Evolutionary conservation across 2,329 filamentous ascomycete species (phyloP).

Genomic region (Fusarium burgessii): DNA sequence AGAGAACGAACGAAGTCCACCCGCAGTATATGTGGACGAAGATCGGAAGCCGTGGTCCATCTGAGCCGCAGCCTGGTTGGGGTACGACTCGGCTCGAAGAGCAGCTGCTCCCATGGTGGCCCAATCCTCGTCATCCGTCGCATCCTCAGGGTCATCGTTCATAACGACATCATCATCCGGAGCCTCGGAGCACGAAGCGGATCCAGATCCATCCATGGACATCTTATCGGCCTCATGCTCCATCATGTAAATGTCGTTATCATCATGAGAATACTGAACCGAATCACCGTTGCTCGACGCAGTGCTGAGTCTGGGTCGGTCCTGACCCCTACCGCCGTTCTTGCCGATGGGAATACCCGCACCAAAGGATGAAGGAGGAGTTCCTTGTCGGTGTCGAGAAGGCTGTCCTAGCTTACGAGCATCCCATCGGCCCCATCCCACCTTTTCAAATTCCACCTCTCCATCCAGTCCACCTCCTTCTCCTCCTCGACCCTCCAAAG

Average conservation of each 20-base stretch:
- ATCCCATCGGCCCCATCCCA: constrained; percentile 97
- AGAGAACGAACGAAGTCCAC: constrained; percentile 63
- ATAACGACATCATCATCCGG: constrained; percentile 74
- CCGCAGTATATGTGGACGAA: constrained; percentile 62
- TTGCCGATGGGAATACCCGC: constrained; percentile 69
- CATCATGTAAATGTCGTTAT: constrained; percentile 73
- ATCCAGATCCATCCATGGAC: constrained; percentile 80
- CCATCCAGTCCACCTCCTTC: constrained; percentile 72
- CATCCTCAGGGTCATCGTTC: constrained; percentile 83
- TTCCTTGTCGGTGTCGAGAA: constrained; percentile 58
- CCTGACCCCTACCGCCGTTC: constrained; percentile 56
- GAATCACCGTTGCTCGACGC: constrained; percentile 77
- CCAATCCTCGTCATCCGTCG: constrained; percentile 98
- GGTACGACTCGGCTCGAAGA: constrained; percentile 76
- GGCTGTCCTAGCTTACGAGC: constrained; percentile 79
- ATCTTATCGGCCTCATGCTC: constrained; percentile 95
- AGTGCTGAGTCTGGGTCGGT: constrained; percentile 62
- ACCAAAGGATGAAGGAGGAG: constrained; percentile 57
- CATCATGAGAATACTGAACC: constrained; percentile 79
- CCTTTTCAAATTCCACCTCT: constrained; percentile 90
- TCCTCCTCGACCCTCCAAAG: constrained; percentile 82
- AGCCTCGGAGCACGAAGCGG: constrained; percentile 81
- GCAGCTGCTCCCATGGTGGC: constrained; percentile 88
- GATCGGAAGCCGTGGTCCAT: constrained; percentile 58
- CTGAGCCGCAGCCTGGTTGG: constrained; percentile 66